phyloP scores from a whole-genome alignment of 2,329 filamentous ascomycete genomes.

The Fusarium illudens region DNA sequence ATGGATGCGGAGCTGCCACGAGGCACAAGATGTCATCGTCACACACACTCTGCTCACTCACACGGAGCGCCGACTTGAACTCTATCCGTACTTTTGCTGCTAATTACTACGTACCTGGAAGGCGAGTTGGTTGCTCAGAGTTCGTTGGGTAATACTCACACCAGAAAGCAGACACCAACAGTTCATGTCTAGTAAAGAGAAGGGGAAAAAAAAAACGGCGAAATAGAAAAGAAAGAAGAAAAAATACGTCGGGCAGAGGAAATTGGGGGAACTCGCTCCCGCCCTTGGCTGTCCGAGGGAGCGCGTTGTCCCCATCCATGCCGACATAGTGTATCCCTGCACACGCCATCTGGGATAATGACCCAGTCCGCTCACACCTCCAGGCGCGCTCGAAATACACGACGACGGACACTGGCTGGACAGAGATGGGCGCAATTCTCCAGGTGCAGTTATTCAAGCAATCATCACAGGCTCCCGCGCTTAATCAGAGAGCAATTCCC shows the following conservation, averaged over 20 bases:
- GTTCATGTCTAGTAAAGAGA: background rate
- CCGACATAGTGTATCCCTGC: slow-evolving; percentile 11
- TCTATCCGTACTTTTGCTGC: background rate
- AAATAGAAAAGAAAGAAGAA: background rate
- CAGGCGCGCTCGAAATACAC: slow-evolving; percentile 6
- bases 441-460: background rate
- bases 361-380: slow-evolving; percentile 34
- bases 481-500: background rate
- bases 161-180: background rate
- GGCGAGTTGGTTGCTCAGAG: background rate
- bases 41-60: slow-evolving; percentile 18
- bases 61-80: slow-evolving; percentile 15
- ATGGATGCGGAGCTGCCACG: slow-evolving; percentile 37
- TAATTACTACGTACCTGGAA: background rate
- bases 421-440: background rate
- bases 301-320: slow-evolving; percentile 7
- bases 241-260: background rate
- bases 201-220: background rate
- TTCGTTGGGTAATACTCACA: background rate
- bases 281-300: slow-evolving; percentile 18
- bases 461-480: background rate
- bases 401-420: background rate
- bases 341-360: slow-evolving; percentile 17
- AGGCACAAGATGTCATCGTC: slow-evolving; percentile 36
- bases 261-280: slow-evolving; percentile 6